A percentile compares a stretch with the other conserved stretches of the same genome.
Conservation (phyloP, 2,329 filamentous ascomycete genomes). For the Colletotrichum cordylinicola region DNA sequence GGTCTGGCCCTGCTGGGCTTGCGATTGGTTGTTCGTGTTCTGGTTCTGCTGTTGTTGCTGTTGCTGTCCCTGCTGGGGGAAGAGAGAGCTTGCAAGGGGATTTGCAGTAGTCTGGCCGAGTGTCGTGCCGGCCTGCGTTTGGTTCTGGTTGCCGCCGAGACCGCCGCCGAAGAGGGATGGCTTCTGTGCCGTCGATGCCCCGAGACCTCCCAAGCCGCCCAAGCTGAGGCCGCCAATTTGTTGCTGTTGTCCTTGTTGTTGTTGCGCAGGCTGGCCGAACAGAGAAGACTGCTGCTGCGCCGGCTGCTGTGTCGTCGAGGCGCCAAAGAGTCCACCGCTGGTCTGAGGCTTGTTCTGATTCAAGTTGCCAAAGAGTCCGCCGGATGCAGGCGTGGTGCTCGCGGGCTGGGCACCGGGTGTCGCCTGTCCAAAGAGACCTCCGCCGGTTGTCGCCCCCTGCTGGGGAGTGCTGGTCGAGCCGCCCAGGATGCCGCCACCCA, state of each 20-base stretch:
- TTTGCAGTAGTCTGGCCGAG: constrained; percentile 18
- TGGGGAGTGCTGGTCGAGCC: constrained; percentile 16
- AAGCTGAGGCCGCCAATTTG: constrained; percentile 11
- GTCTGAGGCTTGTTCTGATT: constrained; percentile 27
- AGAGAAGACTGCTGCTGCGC: constrained; percentile 21
- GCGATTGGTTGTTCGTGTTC: constrained; percentile 24
- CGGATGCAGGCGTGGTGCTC: constrained; percentile 27
- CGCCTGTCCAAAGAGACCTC: constrained; percentile 25
- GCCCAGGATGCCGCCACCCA: constrained; percentile 23
- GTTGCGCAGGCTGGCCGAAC: constrained; percentile 21
- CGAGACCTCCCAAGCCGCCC: constrained; percentile 12
- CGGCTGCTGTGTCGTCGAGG: constrained; percentile 23
- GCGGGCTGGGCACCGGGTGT: constrained; percentile 17
- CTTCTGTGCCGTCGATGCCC: constrained; percentile 19
- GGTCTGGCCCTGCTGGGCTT: constrained; percentile 32
- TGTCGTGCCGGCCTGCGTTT: constrained; percentile 18
- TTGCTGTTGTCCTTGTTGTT: constrained; percentile 27
- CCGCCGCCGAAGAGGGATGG: constrained; percentile 44
- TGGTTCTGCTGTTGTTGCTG: constrained; percentile 32
- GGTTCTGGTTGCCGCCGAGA: constrained; percentile 25
- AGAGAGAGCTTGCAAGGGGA: constrained; percentile 29
- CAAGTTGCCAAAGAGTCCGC: constrained; percentile 27
- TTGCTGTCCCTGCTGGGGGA: constrained; percentile 34
- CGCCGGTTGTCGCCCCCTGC: constrained; percentile 10
- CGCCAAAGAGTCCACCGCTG: constrained; percentile 38